Evolutionary conservation across 305 asterid species (phyloP).

Genomic region (Striga hermonthica): DNA sequence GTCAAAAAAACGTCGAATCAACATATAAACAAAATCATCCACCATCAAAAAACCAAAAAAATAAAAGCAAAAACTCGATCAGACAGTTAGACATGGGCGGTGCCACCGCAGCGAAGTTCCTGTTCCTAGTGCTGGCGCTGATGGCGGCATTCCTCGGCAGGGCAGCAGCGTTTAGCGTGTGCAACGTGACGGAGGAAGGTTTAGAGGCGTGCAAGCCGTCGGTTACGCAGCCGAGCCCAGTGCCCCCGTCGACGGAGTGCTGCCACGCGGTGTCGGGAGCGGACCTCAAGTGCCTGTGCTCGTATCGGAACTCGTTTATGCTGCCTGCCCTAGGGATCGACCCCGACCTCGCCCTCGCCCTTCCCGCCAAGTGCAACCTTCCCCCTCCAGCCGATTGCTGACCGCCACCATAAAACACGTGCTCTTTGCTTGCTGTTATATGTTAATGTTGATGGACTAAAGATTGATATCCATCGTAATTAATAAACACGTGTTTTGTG

Average conservation of each 20-base stretch:
- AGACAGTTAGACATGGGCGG: no score
- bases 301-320: conserved; percentile 51
- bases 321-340: conserved; percentile 72
- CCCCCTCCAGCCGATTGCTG: conserved; percentile 45
- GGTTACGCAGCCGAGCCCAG: conserved; percentile 45
- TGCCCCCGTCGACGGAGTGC: conserved; percentile 46
- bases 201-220: conserved; percentile 48
- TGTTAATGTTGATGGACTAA: neutral
- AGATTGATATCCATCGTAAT: no score
- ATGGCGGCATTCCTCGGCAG: conserved; percentile 27
- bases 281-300: conserved; percentile 61
- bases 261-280: conserved; percentile 55
- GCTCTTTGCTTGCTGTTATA: neutral
- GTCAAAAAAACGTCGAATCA: no score
- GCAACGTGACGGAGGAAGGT: conserved; percentile 55
- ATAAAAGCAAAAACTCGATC: no score
- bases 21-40: no score
- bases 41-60: no score
- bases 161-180: conserved; percentile 30
- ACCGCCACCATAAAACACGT: no score
- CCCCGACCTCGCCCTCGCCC: conserved; percentile 66
- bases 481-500: no score
- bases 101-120: no score
- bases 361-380: conserved; percentile 65
- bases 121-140: conserved; percentile 24